Base-by-base conservation (phyloP, 2,329 filamentous ascomycete genomes). In the Ambrosiella cleistominuta region DNA sequence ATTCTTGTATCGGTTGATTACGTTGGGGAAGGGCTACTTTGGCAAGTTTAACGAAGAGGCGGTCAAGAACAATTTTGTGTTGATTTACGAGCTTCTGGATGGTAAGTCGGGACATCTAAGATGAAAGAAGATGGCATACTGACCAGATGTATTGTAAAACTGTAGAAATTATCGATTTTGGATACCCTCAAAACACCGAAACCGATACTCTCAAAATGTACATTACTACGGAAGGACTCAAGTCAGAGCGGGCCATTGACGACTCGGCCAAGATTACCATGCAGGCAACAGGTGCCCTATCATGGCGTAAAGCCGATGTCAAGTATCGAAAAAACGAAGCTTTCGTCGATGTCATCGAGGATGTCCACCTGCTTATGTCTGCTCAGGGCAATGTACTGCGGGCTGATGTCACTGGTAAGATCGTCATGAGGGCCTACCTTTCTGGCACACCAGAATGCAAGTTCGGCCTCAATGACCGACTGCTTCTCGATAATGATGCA, bases 161-260 rank as follows among this genome's bases (percentile, higher is more conserved):
- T 53, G 17, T 65, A 93, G 93, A 98, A 74, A 96, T 98, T 67
- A 82, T 98, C 69, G 93, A 98, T 72, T 98, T 98, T 71, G 93
- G 93, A 62, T 98, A 98, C 69, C 93, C 93, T 39, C 93, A 98
- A 70, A 97, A 97, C 70, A 98, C 93, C 62, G 93, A 98, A 73
- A 95, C 91, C 57, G 93, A 98, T 70, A 97, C 93, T 13, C 76
- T 98, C 65, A 98, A 98, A 73, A 97, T 97, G 91, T 98, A 98
- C 76, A 98, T 98, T 67, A 98, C 94, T 49, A 98, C 93, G 40
- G 93, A 98, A 74, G 93, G 93, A 60, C 91, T 98, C 72, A 96
- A 96, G 71, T 94, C 89, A 38, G 89, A 89, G 69, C 76, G 82
- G 64, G 83, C 79, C 64, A 85, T 83, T 72, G 88, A 95, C 68